Evolutionary conservation across 2,329 filamentous ascomycete species (phyloP), one percentile per base, ranked within the genome.

Genomic region (Lasiodiplodia sp.): DNA sequence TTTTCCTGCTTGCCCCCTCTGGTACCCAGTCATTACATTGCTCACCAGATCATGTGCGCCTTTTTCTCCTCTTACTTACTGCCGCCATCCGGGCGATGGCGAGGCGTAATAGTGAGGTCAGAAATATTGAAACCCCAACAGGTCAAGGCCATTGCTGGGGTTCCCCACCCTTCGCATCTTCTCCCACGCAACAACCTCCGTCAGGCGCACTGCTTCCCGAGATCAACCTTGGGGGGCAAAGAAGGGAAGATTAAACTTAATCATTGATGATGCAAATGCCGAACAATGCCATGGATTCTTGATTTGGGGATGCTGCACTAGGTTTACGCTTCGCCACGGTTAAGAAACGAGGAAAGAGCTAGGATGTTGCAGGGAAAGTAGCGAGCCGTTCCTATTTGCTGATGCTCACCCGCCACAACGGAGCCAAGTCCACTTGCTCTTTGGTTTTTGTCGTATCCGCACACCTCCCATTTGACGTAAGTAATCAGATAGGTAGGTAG

Each of bases 401-500:
- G 51, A 11, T n/a, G 52, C 28, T 16, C 25, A 55, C 25, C 18
- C 40, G 56, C 56, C 56, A 58, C 56, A 23, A 3, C 18, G 25
- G 38, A 47, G 44, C 44, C 44, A 47, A 47, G 34, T 34, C 34
- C 62, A 38, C 49, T 18, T 21, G 21, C 56, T 21, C 34, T 12
- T 25, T 31, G 38, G 28, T 55, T 18, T 8, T 62, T 16, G 40
- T 18, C 40, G 40, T 18, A 16, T 66, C 62, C 62, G 47, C 62
- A 66, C 31, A 28, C 31, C 47, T 66, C 62, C 62, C 47, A 66
- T 53, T 66, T 40, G 62, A 66, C 62, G 62, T 53, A 55, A 10
- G 47, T 25, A 7, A 47, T 47, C 40, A 28, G 38, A 10, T 11
- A 47, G n/a, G 44, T 21, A 47, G 40, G 40, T 21, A 11, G n/a